Conservation (phyloP, 345 rosid genomes). For the Hibiscus trionum region DNA sequence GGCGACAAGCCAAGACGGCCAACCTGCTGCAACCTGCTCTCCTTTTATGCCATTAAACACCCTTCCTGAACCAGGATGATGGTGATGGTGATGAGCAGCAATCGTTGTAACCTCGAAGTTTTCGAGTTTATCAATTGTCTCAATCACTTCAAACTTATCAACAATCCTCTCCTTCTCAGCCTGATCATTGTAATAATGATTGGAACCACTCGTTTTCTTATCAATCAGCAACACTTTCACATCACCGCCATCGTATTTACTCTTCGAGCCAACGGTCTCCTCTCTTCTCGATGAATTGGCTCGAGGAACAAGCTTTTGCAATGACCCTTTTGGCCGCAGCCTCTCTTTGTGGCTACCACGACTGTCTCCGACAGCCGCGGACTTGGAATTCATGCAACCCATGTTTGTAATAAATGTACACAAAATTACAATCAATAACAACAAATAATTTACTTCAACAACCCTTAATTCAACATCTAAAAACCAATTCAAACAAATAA, state of each 20-base stretch:
- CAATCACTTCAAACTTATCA: slow-evolving; percentile 15
- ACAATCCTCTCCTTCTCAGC: slow-evolving; percentile 29
- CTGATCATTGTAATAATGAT: slow-evolving; percentile 43
- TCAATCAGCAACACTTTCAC: slow-evolving; percentile 48
- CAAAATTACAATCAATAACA: background rate
- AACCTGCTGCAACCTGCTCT: slow-evolving; percentile 69
- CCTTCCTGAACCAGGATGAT: slow-evolving; percentile 32
- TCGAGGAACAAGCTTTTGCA: slow-evolving; percentile 50
- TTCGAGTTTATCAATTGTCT: slow-evolving; percentile 26
- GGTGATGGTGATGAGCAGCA: slow-evolving; percentile 25
- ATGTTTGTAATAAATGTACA: slow-evolving; percentile 18
- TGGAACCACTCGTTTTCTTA: slow-evolving; percentile 43
- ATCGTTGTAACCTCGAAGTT: slow-evolving; percentile 22
- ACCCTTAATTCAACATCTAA: slow-evolving; percentile 15
- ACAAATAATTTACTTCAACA: slow-evolving; percentile 14
- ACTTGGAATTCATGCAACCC: slow-evolving; percentile 82
- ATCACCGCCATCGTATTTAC: slow-evolving; percentile 36
- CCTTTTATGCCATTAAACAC: slow-evolving; percentile 38
- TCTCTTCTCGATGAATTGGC: slow-evolving; percentile 55
- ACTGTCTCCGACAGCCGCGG: slow-evolving; percentile 30
- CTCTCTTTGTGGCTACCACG: slow-evolving; percentile 41
- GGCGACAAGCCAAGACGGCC: slow-evolving; percentile 88
- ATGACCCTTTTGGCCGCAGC: slow-evolving; percentile 38
- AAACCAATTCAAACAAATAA: background rate
- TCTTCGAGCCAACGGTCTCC: slow-evolving; percentile 35